These are phyloP conservation scores for Naegleria fowleri DNA, from an alignment of 208 protist genomes.

Conservation along the genomic window DNA sequence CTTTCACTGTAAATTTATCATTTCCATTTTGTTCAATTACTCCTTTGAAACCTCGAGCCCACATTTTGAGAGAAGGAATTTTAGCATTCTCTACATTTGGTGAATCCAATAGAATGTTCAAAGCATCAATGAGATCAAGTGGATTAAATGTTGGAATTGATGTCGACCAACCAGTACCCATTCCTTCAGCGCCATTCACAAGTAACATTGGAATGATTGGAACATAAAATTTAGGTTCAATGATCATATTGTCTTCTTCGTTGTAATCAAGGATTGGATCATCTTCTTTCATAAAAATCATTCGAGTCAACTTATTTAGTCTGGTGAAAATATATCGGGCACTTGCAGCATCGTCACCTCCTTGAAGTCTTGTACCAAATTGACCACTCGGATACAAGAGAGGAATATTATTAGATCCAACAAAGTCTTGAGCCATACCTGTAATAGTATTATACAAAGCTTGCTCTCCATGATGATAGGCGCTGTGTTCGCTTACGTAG, in stretches of 20 bases:
- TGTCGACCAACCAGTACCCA: constrained; percentile 97
- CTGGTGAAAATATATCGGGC: constrained; percentile 90
- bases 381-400: constrained; percentile 94
- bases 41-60: constrained; percentile 41
- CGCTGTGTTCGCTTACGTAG: constrained; percentile 89
- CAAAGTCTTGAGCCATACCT: constrained; percentile 98
- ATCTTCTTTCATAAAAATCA: constrained; percentile 94
- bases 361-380: constrained; percentile 95
- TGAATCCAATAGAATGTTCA: constrained; percentile 71
- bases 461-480: constrained; percentile 99
- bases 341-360: constrained; percentile 94
- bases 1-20: neutral
- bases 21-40: neutral
- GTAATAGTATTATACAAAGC: constrained; percentile 96
- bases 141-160: constrained; percentile 89
- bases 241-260: constrained; percentile 91
- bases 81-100: constrained; percentile 55
- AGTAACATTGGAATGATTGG: constrained; percentile 98
- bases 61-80: constrained; percentile 58
- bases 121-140: constrained; percentile 79
- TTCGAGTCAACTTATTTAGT: constrained; percentile 81
- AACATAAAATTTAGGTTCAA: constrained; percentile 98
- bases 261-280: constrained; percentile 91
- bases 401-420: constrained; percentile 99
- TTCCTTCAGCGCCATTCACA: constrained; percentile 98